A percentile compares a stretch with the other conserved stretches of the same genome.
Evolutionary conservation across 306 rosid species (phyloP).

Genomic region (Begonia loranthoides): DNA sequence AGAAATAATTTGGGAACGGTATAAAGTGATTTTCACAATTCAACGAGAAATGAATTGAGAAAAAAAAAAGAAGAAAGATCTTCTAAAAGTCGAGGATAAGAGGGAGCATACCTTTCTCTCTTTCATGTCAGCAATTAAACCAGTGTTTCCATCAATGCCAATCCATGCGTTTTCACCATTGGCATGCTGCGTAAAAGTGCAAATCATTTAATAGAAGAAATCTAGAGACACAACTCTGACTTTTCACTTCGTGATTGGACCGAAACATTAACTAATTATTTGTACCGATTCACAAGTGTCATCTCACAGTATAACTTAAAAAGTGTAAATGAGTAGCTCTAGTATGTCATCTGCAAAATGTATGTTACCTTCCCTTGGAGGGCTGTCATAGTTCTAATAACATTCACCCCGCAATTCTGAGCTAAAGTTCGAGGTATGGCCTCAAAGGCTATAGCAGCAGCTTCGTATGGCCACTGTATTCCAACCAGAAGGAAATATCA

Average conservation of each 20-base stretch:
- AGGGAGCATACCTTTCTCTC: slow-evolving; percentile 42
- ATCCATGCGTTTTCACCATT: slow-evolving; percentile 93
- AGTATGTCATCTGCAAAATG: neutral
- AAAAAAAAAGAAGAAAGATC: neutral
- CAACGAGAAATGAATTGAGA: neutral
- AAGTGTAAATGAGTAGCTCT: too few relatives aligned
- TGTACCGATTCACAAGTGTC: too few relatives aligned
- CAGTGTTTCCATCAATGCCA: slow-evolving; percentile 92
- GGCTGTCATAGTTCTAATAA: slow-evolving; percentile 88
- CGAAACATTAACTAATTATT: too few relatives aligned
- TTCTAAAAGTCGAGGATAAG: neutral
- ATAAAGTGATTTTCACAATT: neutral
- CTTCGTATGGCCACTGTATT: slow-evolving; percentile 96
- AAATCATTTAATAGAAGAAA: neutral
- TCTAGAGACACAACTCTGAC: neutral
- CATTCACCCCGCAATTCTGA: slow-evolving; percentile 96
- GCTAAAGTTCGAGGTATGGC: slow-evolving; percentile 95
- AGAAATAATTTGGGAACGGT: slow-evolving; percentile 2
- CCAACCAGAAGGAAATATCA: slow-evolving; percentile 8
- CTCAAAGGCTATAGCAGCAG: slow-evolving; percentile 97
- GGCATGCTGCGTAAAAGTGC: slow-evolving; percentile 45
- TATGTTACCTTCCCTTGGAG: slow-evolving; percentile 81
- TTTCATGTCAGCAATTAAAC: slow-evolving; percentile 64
- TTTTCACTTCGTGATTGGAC: neutral
- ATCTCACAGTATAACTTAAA: too few relatives aligned